Evolutionary conservation across 495 filamentous ascomycete species (phyloP), one percentile per base, ranked within the genome.

Genomic region (Aspergillus taichungensis): DNA sequence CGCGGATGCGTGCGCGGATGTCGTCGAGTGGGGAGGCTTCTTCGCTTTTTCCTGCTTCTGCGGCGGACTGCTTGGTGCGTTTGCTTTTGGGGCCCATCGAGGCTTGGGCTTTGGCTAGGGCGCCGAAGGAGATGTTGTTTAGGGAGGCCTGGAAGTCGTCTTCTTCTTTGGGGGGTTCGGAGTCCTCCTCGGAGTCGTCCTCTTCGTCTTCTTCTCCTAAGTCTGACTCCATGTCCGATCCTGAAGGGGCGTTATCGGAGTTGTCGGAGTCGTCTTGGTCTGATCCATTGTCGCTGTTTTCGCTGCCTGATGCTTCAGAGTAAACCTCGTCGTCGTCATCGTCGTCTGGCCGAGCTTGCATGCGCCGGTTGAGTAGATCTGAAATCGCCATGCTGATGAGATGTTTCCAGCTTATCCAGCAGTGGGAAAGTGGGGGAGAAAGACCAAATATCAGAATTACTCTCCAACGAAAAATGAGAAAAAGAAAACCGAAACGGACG

Each of bases 71-170:
- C 13, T 37, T 28, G 35, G 58, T 44, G 31, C 58, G 34, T 54
- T 71, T 67, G 38, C 59, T 60, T 39, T 71, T 71, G 0, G 62
- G 46, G 11, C 68, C 66, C 33, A 94, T 58, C 0, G 82, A 74
- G 9, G 80, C 78, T 68, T 94, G 84, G 3, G 92, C 92, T 73
- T 85, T 84, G 41, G 83, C 85, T 28, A 98, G 72, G 0, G 87
- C 83, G 41, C 88, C 88, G 59, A 98, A 98, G 29, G 89, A 91
- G 42, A 96, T 64, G 64, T 64, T 62, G 47, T 62, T 60, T 33
- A 71, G 55, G 18, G 58, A 66, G 40, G 57, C 52, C 56, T 69
- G 61, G 32, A 69, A 58, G 41, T 71, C 67, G 9, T 68, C 61
- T 46, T 68, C 18, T 24, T 24, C 18, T 24, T 24, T 24, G 18